phyloP scores from a whole-genome alignment of 2,329 filamentous ascomycete species.

The Penicillium sclerotiorum region DNA sequence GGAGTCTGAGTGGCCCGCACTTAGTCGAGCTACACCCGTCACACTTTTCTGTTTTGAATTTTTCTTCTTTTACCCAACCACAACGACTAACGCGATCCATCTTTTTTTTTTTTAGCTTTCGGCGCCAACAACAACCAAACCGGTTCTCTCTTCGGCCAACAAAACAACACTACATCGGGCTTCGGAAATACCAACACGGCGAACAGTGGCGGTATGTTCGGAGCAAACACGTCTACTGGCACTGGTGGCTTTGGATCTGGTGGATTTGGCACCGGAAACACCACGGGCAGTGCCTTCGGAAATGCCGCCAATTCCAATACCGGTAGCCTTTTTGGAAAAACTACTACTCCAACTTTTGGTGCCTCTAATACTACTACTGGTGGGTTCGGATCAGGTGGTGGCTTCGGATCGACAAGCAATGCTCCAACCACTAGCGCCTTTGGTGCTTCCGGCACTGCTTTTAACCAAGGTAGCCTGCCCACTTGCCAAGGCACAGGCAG shows the following conservation, averaged over 20 bases:
- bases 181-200: slow-evolving; percentile 36
- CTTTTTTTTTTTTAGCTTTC: slow-evolving; percentile 35
- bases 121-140: slow-evolving; percentile 35
- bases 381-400: slow-evolving; percentile 27
- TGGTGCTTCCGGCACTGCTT: slow-evolving; percentile 41
- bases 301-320: slow-evolving; percentile 15
- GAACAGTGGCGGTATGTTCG: slow-evolving; percentile 38
- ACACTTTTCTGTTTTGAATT: background rate
- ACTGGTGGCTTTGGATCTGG: slow-evolving; percentile 20
- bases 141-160: slow-evolving; percentile 39
- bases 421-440: slow-evolving; percentile 19
- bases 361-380: slow-evolving; percentile 8
- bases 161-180: slow-evolving; percentile 32
- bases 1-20: background rate
- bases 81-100: slow-evolving; percentile 22
- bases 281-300: slow-evolving; percentile 42
- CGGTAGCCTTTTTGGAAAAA: slow-evolving; percentile 44
- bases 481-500: slow-evolving; percentile 49
- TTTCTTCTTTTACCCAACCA: too few relatives aligned
- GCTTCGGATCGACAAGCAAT: slow-evolving; percentile 22
- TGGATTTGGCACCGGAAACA: slow-evolving; percentile 30
- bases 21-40: too few relatives aligned
- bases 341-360: slow-evolving; percentile 26
- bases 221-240: slow-evolving; percentile 26
- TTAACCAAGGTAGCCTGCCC: slow-evolving; percentile 42